Base-by-base conservation (phyloP, 1,284 basidiomycete genomes). In the Pseudomicrostroma phylloplanum region DNA sequence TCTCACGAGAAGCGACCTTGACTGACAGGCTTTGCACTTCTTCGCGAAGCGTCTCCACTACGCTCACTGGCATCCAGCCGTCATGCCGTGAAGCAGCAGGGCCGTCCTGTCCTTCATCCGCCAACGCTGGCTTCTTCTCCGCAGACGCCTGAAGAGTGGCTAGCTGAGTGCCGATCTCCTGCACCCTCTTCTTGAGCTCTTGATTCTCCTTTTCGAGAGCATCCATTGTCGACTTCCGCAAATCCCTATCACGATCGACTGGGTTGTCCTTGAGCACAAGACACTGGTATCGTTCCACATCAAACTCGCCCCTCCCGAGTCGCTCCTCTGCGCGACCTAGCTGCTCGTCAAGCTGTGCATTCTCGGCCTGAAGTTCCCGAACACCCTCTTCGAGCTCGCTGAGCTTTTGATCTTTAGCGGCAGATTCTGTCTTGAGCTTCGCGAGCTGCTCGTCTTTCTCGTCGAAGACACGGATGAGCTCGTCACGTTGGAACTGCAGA, bases 201-300 rank as follows among this genome's bases (percentile, higher is more conserved):
- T 85, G 84, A 72, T 92, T 92, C 81, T 92, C 90, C 53, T 81
- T 81, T 76, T 85, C 86, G 41, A 92, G 80, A 4, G 86, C 81
- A 48, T 90, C 86, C 80, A 92, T 82, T 9, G 83, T 86, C 15
- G 82, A 85, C 64, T 86, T 83, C 39, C 89, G 83, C n/a, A 88
- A 80, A 60, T 88, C 88, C 9, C 84, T 83, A 85, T 89, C 89
- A 60, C 84, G 81, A 67, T 86, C 84, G 30, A 87, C 87, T 0
- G 90, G 91, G 67, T 91, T 92, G 51, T 88, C 86, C 13, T 80
- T 81, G 62, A 92, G 80, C 51, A 84, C 84, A 9, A 92, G 81
- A 2, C 92, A 84, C 15, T 88, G 85, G 46, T 85, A 83, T 19
- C 85, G 86, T 0, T 86, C 86, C 0, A 87, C 87, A 6, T 92